Conservation (phyloP, 2,329 filamentous ascomycete genomes). For the Stemphylium vesicarium region DNA sequence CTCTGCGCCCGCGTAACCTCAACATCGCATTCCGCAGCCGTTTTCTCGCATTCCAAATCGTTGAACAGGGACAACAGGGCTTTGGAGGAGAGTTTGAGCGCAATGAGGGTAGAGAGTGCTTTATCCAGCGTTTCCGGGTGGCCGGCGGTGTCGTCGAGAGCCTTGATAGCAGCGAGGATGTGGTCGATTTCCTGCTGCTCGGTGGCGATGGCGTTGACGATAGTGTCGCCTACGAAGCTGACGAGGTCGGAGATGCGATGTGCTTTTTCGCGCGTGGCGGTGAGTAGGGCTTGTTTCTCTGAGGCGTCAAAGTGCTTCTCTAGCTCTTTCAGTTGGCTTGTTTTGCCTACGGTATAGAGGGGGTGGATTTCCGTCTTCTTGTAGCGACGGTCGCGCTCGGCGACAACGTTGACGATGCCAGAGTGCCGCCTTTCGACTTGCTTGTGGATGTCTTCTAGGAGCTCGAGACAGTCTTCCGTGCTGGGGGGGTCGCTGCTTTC, state of each 20-base stretch:
- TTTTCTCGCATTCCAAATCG: conserved; percentile 57
- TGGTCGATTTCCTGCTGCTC: conserved; percentile 60
- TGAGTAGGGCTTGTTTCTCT: conserved; percentile 58
- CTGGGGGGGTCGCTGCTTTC: conserved; percentile 22
- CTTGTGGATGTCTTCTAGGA: conserved; percentile 51
- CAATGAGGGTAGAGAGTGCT: conserved; percentile 34
- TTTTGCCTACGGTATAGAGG: conserved; percentile 59
- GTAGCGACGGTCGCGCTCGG: conserved; percentile 61
- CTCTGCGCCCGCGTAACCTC: conserved; percentile 61
- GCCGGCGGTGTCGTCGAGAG: conserved; percentile 43
- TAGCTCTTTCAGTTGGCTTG: conserved; percentile 57
- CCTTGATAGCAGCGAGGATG: conserved; percentile 53
- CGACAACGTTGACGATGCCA: conserved; percentile 56
- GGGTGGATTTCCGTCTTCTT: conserved; percentile 62
- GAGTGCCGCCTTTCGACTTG: conserved; percentile 59
- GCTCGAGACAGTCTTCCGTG: conserved; percentile 40
- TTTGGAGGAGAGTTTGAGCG: conserved; percentile 50
- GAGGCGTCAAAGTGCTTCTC: conserved; percentile 54
- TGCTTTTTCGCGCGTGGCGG: conserved; percentile 58
- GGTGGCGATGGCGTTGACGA: conserved; percentile 57
- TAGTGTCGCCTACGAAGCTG: conserved; percentile 58
- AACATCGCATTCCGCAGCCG: conserved; percentile 60
- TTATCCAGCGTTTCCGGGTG: conserved; percentile 29
- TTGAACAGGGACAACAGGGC: conserved; percentile 53
- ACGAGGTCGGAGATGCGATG: conserved; percentile 58